Percentiles rank a stretch among this genome's conserved stretches.
Evolutionary conservation across 2,329 filamentous ascomycete species (phyloP).

Genomic region (Trichophyton simii): DNA sequence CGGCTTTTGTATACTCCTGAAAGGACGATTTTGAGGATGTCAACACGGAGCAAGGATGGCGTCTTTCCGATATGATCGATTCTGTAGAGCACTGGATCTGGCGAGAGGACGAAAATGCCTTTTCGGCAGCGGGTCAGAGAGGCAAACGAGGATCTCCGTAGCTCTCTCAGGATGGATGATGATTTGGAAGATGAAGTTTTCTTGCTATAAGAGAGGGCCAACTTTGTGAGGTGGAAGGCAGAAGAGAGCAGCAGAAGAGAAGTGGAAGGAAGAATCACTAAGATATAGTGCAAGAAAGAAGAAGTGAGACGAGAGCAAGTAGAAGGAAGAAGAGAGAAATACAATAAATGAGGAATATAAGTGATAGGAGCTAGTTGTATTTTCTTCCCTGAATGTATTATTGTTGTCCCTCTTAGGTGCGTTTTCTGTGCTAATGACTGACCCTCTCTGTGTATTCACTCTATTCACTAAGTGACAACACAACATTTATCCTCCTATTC

Average conservation of each 20-base stretch:
- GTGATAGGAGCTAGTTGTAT: background rate
- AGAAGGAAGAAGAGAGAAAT: background rate
- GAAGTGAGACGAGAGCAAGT: background rate
- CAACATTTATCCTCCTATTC: background rate
- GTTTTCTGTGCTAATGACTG: background rate
- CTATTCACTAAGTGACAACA: background rate
- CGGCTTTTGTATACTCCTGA: background rate
- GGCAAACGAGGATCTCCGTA: background rate
- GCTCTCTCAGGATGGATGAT: background rate
- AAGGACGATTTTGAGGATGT: background rate
- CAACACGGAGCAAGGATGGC: background rate
- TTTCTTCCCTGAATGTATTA: background rate
- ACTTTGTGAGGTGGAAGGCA: background rate
- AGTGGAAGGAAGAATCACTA: background rate
- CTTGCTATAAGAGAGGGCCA: background rate
- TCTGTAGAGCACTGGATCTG: background rate
- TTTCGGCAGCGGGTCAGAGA: background rate
- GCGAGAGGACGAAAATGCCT: background rate
- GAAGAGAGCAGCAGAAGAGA: background rate
- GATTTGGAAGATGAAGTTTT: background rate
- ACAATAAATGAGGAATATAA: background rate
- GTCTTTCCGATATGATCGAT: background rate
- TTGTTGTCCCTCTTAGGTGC: background rate
- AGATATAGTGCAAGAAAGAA: conserved; percentile 1
- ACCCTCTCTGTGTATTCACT: background rate